Evolutionary conservation across 805 yeast species (phyloP).

Genomic region (Metschnikowia chrysomelidarum): DNA sequence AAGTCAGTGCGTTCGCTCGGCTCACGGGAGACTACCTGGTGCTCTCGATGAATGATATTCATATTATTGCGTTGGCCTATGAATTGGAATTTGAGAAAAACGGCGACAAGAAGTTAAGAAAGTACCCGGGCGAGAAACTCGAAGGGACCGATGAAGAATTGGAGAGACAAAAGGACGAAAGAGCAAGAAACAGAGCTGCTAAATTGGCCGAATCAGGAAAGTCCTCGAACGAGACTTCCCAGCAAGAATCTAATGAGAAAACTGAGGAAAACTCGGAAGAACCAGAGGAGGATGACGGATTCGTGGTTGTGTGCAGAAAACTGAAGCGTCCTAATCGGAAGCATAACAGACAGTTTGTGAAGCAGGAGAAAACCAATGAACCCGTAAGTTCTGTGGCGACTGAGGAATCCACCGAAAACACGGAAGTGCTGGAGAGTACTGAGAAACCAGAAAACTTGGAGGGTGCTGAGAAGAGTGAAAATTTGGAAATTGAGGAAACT

Average conservation of each 20-base stretch:
- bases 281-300: slow-evolving; percentile 24
- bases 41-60: slow-evolving; percentile 86
- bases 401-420: not conserved
- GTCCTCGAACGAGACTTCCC: not conserved
- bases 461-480: slow-evolving; percentile 1
- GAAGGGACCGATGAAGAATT: slow-evolving; percentile 21
- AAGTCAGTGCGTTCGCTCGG: slow-evolving; percentile 73
- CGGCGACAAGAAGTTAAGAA: slow-evolving; percentile 71
- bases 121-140: slow-evolving; percentile 63
- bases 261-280: slow-evolving; percentile 6
- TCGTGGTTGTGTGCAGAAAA: slow-evolving; percentile 21
- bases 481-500: not conserved
- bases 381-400: not conserved
- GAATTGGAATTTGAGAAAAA: slow-evolving; percentile 77
- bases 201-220: not conserved
- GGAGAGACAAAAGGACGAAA: not conserved
- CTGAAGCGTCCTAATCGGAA: slow-evolving; percentile 7
- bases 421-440: not conserved
- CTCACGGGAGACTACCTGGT: slow-evolving; percentile 91
- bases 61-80: slow-evolving; percentile 85
- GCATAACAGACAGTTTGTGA: no score
- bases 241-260: slow-evolving; percentile 12
- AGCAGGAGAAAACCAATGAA: no score
- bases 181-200: not conserved
- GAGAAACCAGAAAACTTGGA: no score